Evolutionary conservation across 73 alveolate genomes (phyloP).

Genomic region (Paramecium pentaurelia): DNA sequence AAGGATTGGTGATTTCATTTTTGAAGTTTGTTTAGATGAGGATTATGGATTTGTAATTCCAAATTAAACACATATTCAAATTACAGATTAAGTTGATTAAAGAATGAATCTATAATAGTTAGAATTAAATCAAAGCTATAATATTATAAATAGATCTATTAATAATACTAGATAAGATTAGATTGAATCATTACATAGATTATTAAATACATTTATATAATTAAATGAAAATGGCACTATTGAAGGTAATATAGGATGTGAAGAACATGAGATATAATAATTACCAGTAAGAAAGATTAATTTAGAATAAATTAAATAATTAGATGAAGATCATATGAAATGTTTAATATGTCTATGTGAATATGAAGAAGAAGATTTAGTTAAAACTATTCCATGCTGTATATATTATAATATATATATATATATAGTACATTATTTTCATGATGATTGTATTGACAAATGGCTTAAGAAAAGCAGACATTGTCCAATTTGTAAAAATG

Average conservation of each 20-base stretch:
- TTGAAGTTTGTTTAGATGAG: not conserved
- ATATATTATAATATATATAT: not conserved
- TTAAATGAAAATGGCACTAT: not conserved
- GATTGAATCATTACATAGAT: conserved; percentile 17
- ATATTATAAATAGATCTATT: not conserved
- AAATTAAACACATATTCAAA: not conserved
- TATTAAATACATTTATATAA: not conserved
- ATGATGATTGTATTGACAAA: conserved; percentile 80
- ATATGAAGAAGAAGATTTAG: not conserved
- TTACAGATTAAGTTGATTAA: not conserved
- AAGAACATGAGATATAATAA: not conserved
- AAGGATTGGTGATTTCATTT: not conserved
- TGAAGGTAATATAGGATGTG: not conserved
- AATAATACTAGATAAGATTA: not conserved
- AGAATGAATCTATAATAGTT: not conserved
- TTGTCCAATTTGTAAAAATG: conserved; percentile 64
- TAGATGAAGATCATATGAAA: conserved; percentile 10
- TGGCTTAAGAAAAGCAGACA: conserved; percentile 67
- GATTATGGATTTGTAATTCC: conserved; percentile 28
- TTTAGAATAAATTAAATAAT: not conserved
- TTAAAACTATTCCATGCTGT: conserved; percentile 46
- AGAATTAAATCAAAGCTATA: not conserved
- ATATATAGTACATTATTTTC: conserved; percentile 73
- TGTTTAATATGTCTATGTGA: conserved; percentile 14
- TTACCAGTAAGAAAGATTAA: not conserved